Percentiles rank a stretch among this genome's conserved stretches.
Conservation (phyloP, 139 green algal genomes). For the Chlorella sp. region DNA sequence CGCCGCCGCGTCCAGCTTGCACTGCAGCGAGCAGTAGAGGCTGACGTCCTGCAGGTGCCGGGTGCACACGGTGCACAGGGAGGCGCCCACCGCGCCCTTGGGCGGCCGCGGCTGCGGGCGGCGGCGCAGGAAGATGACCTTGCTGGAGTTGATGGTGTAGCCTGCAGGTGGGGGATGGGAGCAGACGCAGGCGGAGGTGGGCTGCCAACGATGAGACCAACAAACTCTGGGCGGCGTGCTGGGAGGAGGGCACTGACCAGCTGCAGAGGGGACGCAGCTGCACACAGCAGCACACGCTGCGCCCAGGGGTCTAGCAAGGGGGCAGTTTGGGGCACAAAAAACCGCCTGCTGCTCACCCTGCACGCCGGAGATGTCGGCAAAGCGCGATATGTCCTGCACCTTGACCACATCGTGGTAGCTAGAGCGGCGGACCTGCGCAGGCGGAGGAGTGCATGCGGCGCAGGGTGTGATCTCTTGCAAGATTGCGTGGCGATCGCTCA, state of each 20-base stretch:
- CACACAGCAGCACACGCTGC: neutral
- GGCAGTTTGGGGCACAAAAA: neutral
- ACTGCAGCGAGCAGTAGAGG: conserved; percentile 55
- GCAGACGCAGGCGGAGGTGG: neutral
- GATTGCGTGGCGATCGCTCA: too few relatives aligned
- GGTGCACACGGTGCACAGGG: conserved; percentile 43
- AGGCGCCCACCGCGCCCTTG: conserved; percentile 45
- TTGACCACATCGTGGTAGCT: conserved; percentile 91
- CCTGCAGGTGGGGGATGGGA: neutral
- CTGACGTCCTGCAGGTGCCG: conserved; percentile 51
- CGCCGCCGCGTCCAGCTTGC: conserved; percentile 45
- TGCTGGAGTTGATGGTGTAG: conserved; percentile 40
- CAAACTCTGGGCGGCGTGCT: neutral
- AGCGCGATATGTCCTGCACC: conserved; percentile 62
- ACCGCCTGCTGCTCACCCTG: conserved; percentile 45
- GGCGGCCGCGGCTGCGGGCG: conserved; percentile 71
- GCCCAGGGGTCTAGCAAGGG: neutral
- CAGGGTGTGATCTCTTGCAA: too few relatives aligned
- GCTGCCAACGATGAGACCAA: too few relatives aligned
- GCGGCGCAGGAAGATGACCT: conserved; percentile 82
- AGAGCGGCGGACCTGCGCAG: conserved; percentile 64
- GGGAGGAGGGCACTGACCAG: neutral
- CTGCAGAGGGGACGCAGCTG: neutral
- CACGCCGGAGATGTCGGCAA: conserved; percentile 67
- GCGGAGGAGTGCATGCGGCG: too few relatives aligned